These are phyloP conservation scores for Dryas alaskensis DNA, from an alignment of 306 rosid species.

Conservation along the genomic window DNA sequence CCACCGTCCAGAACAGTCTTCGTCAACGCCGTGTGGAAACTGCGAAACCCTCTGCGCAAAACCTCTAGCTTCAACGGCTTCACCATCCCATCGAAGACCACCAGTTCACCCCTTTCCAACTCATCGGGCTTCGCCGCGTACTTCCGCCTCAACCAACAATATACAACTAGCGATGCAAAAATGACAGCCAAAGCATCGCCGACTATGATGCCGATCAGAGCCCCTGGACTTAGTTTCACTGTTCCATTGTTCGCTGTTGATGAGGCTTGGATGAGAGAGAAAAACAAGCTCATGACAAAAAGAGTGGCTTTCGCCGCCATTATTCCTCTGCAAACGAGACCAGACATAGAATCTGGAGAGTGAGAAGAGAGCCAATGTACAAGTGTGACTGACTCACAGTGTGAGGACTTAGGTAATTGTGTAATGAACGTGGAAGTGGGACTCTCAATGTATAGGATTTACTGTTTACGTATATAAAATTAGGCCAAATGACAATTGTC, in stretches of 20 bases:
- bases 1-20: conserved; percentile 35
- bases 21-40: too few relatives aligned
- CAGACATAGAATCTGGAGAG: conserved; percentile 17
- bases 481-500: too few relatives aligned
- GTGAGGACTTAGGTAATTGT: too few relatives aligned
- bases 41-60: conserved; percentile 66
- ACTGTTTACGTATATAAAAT: too few relatives aligned
- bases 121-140: conserved; percentile 47
- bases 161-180: conserved; percentile 57
- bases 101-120: conserved; percentile 58
- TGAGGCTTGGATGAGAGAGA: conserved; percentile 19
- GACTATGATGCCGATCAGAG: conserved; percentile 54
- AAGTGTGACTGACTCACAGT: too few relatives aligned
- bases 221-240: conserved; percentile 41
- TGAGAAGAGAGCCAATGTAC: conserved; percentile 1
- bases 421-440: too few relatives aligned
- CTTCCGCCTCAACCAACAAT: conserved; percentile 62
- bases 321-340: conserved; percentile 28
- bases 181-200: conserved; percentile 59
- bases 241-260: conserved; percentile 20
- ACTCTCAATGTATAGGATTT: too few relatives aligned
- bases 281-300: not conserved
- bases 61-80: conserved; percentile 77
- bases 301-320: conserved; percentile 50
- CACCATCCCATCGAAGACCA: conserved; percentile 66